These are phyloP conservation scores for Ceratobasidium sp. DNA, from an alignment of 1,284 basidiomycete species.

Conservation along the genomic window DNA sequence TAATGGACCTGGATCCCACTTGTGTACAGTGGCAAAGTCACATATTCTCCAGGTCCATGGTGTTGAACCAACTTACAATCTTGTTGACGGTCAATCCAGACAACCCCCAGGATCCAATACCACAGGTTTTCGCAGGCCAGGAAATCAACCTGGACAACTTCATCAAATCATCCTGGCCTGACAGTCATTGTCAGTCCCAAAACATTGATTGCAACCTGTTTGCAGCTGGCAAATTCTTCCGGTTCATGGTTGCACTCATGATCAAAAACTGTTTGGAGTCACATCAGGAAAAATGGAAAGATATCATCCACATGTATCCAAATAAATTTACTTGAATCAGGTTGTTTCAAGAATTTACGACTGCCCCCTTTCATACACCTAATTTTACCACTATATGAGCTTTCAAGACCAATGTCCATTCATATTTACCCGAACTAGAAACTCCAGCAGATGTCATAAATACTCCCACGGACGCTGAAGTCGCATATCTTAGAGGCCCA, in stretches of 20 bases:
- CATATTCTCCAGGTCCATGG: conserved; percentile 54
- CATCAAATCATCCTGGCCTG: conserved; percentile 52
- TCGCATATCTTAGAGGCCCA: conserved; percentile 26
- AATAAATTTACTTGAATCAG: too few species aligned
- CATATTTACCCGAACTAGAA: conserved; percentile 49
- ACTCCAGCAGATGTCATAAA: conserved; percentile 46
- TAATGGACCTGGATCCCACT: conserved; percentile 50
- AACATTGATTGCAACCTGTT: conserved; percentile 60
- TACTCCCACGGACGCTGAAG: conserved; percentile 46
- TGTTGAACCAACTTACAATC: conserved; percentile 45
- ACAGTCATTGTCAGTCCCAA: conserved; percentile 50
- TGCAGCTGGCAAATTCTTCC: conserved; percentile 58
- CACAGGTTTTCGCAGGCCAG: conserved; percentile 58
- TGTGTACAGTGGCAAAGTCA: conserved; percentile 48
- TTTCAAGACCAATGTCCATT: conserved; percentile 53
- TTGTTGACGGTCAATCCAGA: conserved; percentile 55
- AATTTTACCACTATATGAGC: too few species aligned
- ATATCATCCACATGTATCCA: too few species aligned
- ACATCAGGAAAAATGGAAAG: too few species aligned
- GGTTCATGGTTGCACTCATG: conserved; percentile 58
- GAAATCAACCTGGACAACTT: conserved; percentile 59
- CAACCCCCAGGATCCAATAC: conserved; percentile 55
- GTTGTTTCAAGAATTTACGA: too few species aligned
- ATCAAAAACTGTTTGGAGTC: conserved; percentile 58
- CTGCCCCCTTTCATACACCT: too few species aligned